These are phyloP conservation scores for Solanum gandarillasii DNA, from an alignment of 257 asterid genomes.

Conservation along the genomic window DNA sequence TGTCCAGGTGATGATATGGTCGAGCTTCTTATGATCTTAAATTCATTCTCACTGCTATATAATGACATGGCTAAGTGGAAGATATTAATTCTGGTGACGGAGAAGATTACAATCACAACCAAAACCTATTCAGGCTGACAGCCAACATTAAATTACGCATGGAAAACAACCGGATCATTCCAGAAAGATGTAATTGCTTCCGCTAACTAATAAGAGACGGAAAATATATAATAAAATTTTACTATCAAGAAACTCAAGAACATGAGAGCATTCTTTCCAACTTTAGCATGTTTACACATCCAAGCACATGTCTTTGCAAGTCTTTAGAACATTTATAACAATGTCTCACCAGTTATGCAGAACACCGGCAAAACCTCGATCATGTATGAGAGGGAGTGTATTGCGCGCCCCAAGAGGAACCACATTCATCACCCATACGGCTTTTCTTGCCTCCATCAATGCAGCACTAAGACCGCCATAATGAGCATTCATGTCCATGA, in stretches of 20 bases:
- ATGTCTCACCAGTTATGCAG: constrained; percentile 69
- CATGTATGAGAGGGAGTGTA: constrained; percentile 68
- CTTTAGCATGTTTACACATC: not conserved
- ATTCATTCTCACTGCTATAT: not conserved
- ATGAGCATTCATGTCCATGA: constrained; percentile 91
- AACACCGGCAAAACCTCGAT: constrained; percentile 73
- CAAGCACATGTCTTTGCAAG: not conserved
- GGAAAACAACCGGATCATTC: not conserved
- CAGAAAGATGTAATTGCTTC: not conserved
- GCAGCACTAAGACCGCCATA: constrained; percentile 82
- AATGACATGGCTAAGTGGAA: not conserved
- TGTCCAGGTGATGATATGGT: not conserved
- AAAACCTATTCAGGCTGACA: not conserved
- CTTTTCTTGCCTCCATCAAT: constrained; percentile 56
- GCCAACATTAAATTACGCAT: not conserved
- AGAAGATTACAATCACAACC: not conserved
- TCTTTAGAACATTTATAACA: not conserved
- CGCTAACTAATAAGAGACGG: not conserved
- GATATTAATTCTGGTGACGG: not conserved
- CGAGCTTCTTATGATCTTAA: not conserved
- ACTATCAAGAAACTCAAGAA: not conserved
- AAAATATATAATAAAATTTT: not conserved
- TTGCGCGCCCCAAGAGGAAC: constrained; percentile 60
- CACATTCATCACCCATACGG: constrained; percentile 93
- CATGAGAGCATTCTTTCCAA: not conserved